Conservation (phyloP, 2,329 filamentous ascomycete genomes). For the Claviceps purpurea region DNA sequence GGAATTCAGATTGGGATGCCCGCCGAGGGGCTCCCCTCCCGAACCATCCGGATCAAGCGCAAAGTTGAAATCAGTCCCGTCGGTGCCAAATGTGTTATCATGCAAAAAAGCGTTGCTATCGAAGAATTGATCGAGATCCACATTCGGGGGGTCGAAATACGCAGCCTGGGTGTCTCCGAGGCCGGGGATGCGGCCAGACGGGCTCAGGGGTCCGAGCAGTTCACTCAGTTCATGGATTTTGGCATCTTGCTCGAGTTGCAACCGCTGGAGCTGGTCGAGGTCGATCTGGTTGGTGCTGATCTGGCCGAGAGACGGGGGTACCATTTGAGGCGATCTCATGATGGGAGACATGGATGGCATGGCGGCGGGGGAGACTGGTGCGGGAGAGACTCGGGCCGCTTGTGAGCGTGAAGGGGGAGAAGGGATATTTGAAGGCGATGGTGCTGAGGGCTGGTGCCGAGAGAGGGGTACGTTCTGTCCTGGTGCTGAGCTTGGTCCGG, state of each 20-base stretch:
- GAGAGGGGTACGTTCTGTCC: conserved; percentile 6
- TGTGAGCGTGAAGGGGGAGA: not conserved
- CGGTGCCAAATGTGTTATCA: conserved; percentile 25
- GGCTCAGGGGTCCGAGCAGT: conserved; percentile 66
- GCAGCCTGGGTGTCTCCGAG: conserved; percentile 31
- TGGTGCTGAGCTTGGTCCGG: conserved; percentile 8
- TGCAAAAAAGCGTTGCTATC: conserved; percentile 27
- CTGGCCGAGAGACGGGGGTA: conserved; percentile 38
- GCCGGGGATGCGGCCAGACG: conserved; percentile 65
- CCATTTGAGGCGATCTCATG: conserved; percentile 23
- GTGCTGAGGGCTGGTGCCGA: conserved; percentile 8
- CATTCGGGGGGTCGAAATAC: conserved; percentile 22
- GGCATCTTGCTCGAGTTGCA: conserved; percentile 66
- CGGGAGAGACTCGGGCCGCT: conserved; percentile 12
- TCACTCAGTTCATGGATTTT: conserved; percentile 64
- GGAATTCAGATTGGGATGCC: conserved; percentile 14
- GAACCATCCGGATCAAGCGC: conserved; percentile 26
- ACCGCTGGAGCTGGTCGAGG: conserved; percentile 62
- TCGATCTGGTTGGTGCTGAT: conserved; percentile 60
- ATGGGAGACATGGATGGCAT: conserved; percentile 34
- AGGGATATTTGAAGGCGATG: conserved; percentile 13
- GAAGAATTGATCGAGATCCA: conserved; percentile 41
- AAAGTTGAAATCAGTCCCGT: conserved; percentile 39
- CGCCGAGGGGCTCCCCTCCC: not conserved
- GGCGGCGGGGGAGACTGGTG: conserved; percentile 13